Percentiles rank a stretch among this genome's conserved stretches.
phyloP scores from a whole-genome alignment of 78 protist genomes.

The Mantamonas sphyraenae region DNA sequence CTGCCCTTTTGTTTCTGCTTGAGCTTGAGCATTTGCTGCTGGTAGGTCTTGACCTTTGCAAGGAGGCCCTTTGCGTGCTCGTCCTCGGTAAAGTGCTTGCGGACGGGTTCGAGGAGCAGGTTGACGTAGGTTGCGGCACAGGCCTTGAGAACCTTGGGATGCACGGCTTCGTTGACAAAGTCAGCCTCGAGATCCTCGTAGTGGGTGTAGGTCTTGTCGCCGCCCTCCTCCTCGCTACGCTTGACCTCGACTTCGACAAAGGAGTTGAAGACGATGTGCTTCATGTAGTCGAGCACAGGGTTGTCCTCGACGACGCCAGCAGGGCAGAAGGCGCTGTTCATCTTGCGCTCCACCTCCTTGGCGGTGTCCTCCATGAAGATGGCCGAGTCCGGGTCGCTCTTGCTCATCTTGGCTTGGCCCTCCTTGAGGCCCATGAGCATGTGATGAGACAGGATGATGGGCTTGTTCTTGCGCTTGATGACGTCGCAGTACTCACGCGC shows the following conservation, averaged over 20 bases:
- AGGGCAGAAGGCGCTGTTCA: slow-evolving; percentile 73
- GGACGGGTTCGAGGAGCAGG: slow-evolving; percentile 46
- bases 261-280: slow-evolving; percentile 35
- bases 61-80: slow-evolving; percentile 33
- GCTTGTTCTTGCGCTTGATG: slow-evolving; percentile 70
- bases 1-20: too few species aligned
- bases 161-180: not conserved
- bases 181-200: slow-evolving; percentile 12
- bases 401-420: slow-evolving; percentile 93
- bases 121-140: slow-evolving; percentile 6
- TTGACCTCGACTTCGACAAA: slow-evolving; percentile 3
- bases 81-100: slow-evolving; percentile 37
- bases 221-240: slow-evolving; percentile 35
- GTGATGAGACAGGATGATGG: slow-evolving; percentile 92
- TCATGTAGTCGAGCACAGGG: slow-evolving; percentile 53
- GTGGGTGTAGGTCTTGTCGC: slow-evolving; percentile 12
- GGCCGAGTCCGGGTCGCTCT: slow-evolving; percentile 91
- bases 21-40: too few species aligned
- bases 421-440: slow-evolving; percentile 81
- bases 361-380: slow-evolving; percentile 95
- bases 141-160: slow-evolving; percentile 2
- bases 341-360: slow-evolving; percentile 74
- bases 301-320: slow-evolving; percentile 23
- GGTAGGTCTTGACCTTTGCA: slow-evolving; percentile 20
- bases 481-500: slow-evolving; percentile 93